Conservation (phyloP, 1,284 basidiomycete genomes). For the Malassezia sp. region DNA sequence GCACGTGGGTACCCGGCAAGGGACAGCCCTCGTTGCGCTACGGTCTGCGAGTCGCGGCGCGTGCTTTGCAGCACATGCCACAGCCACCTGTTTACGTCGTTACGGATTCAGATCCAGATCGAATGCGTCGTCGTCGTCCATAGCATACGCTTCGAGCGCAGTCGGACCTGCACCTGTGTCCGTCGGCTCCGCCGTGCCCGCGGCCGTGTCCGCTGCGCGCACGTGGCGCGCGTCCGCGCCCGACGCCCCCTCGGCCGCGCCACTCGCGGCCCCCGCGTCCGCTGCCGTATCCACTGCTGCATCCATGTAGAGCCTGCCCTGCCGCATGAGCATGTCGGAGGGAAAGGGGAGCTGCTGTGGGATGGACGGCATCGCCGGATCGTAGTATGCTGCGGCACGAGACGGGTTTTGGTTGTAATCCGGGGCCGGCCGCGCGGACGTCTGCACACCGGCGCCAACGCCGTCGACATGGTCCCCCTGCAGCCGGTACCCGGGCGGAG, state of each 20-base stretch:
- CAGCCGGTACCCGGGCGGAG: constrained; percentile 28
- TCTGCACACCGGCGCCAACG: too few relatives aligned
- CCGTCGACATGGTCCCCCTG: neutral
- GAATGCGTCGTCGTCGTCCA: constrained; percentile 34
- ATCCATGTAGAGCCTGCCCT: constrained; percentile 29
- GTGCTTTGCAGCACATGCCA: too few relatives aligned
- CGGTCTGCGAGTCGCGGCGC: too few relatives aligned
- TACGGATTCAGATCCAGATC: constrained; percentile 33
- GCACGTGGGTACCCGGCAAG: too few relatives aligned
- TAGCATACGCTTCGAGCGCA: constrained; percentile 13
- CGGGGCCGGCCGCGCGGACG: too few relatives aligned
- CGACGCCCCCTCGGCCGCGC: constrained; percentile 7
- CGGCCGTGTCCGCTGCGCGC: constrained; percentile 13
- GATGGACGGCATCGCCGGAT: constrained; percentile 31
- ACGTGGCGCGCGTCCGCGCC: constrained; percentile 7
- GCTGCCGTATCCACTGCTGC: constrained; percentile 16
- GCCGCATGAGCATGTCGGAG: constrained; percentile 30
- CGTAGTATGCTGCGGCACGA: constrained; percentile 29
- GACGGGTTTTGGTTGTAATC: constrained; percentile 31
- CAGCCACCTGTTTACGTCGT: too few relatives aligned
- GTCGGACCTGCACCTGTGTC: constrained; percentile 10
- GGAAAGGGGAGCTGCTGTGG: constrained; percentile 36
- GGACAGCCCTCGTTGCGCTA: too few relatives aligned
- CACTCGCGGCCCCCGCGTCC: constrained; percentile 7
- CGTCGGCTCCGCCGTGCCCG: neutral